These are phyloP conservation scores for Candida schatavii DNA, from an alignment of 805 yeast genomes.

Conservation along the genomic window DNA sequence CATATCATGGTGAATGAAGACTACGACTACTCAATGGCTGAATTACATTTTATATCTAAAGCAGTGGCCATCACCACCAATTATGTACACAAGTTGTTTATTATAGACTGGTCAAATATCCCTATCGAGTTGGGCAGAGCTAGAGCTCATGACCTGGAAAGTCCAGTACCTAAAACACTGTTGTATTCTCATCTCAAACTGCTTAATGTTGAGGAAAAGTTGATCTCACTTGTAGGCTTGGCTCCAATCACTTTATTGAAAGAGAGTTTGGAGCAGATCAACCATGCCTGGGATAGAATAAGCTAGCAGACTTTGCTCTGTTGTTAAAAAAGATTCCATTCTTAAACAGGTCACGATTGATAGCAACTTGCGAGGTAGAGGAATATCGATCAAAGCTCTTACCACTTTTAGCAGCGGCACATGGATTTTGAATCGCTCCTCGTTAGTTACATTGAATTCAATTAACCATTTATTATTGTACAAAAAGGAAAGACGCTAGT, in stretches of 20 bases:
- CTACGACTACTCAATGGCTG: conserved; percentile 41
- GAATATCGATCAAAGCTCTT: no score
- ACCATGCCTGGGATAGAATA: neutral
- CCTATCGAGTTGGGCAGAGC: conserved; percentile 13
- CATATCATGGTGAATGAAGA: conserved; percentile 49
- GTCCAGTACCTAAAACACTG: neutral
- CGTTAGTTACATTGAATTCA: no score
- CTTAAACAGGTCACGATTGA: no score
- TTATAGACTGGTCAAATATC: conserved; percentile 1
- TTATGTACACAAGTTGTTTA: conserved; percentile 14
- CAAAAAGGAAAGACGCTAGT: no score
- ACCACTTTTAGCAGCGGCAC: no score
- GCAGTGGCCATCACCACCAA: conserved; percentile 24
- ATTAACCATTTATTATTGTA: no score
- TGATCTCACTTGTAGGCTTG: neutral
- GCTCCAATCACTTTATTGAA: neutral
- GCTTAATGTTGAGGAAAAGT: neutral
- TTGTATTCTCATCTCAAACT: neutral
- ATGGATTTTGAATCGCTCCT: no score
- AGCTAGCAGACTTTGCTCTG: no score
- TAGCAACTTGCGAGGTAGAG: no score
- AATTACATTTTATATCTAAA: conserved; percentile 28
- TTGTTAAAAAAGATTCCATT: no score
- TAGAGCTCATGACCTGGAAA: conserved; percentile 5
- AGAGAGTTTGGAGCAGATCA: conserved; percentile 3